A percentile compares a stretch with the other conserved stretches of the same genome.
Evolutionary conservation across 2,329 filamentous ascomycete genomes (phyloP).

Genomic region (Karstenula rhodostoma): DNA sequence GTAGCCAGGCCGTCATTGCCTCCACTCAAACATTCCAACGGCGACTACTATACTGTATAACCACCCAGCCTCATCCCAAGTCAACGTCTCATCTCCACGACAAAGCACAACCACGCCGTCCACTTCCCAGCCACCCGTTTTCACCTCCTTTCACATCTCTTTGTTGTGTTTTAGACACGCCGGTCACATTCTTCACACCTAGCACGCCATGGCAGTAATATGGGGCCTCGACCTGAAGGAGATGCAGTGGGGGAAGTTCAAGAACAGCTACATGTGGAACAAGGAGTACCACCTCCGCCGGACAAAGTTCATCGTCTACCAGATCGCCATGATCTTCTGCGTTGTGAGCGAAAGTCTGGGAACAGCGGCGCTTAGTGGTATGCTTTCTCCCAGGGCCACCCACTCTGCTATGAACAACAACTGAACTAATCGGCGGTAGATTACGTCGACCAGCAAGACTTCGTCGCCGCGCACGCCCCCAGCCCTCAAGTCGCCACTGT

Average conservation of each 20-base stretch:
- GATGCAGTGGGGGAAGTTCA: conserved; percentile 67
- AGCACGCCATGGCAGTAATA: conserved; percentile 53
- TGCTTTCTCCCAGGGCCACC: conserved; percentile 9
- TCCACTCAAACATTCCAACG: neutral
- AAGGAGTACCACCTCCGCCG: conserved; percentile 63
- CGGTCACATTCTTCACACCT: conserved; percentile 3
- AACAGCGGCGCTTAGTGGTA: conserved; percentile 64
- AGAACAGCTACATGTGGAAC: conserved; percentile 66
- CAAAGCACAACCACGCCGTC: neutral
- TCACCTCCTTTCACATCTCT: neutral
- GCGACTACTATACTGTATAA: too few species aligned
- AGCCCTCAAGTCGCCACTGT: conserved; percentile 46
- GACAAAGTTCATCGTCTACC: conserved; percentile 68
- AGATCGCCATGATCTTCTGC: conserved; percentile 66
- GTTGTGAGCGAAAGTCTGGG: conserved; percentile 65
- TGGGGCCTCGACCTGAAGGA: conserved; percentile 66
- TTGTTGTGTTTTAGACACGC: neutral
- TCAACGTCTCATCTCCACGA: neutral
- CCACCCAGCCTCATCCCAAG: neutral
- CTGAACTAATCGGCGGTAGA: conserved; percentile 45
- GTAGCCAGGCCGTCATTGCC: conserved; percentile 1
- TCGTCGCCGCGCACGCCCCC: conserved; percentile 52
- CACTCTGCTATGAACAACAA: neutral
- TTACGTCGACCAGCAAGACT: conserved; percentile 63
- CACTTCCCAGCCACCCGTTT: neutral